These are phyloP conservation scores for Cichorium intybus DNA, from an alignment of 140 eudicot species.

Conservation along the genomic window DNA sequence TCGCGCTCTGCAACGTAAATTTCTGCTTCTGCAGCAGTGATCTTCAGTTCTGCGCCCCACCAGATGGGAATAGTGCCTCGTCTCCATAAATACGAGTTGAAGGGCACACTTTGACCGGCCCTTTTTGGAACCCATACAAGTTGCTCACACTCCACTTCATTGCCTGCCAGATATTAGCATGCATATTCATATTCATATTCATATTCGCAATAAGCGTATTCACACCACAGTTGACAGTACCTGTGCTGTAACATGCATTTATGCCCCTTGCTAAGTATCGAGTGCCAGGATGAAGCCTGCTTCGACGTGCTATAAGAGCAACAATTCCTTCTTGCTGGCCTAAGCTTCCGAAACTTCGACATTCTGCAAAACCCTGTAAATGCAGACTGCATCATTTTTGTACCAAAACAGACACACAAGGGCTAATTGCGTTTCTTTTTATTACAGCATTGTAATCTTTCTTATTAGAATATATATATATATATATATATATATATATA, in stretches of 20 bases:
- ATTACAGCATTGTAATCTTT: no score
- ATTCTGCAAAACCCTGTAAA: slow-evolving; percentile 90
- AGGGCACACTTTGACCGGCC: slow-evolving; percentile 78
- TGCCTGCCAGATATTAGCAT: slow-evolving; percentile 60
- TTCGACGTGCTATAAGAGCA: slow-evolving; percentile 95
- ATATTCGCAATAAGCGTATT: no score
- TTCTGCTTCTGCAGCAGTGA: slow-evolving; percentile 98
- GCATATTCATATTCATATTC: no score
- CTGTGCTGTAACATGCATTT: slow-evolving; percentile 89
- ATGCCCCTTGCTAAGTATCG: slow-evolving; percentile 97
- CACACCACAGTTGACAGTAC: slow-evolving; percentile 17
- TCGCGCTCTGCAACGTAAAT: slow-evolving; percentile 86
- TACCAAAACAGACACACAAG: background rate
- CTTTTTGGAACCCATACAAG: slow-evolving; percentile 88
- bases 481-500: no score
- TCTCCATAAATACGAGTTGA: slow-evolving; percentile 87
- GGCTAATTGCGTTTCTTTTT: no score
- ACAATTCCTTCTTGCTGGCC: slow-evolving; percentile 91
- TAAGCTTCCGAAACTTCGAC: slow-evolving; percentile 79
- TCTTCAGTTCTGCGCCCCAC: slow-evolving; percentile 99
- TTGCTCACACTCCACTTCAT: slow-evolving; percentile 99
- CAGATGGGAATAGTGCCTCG: slow-evolving; percentile 98
- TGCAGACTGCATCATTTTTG: background rate
- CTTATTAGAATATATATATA: no score
- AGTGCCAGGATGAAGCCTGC: slow-evolving; percentile 99